Percentiles rank a stretch among this genome's conserved stretches.
These are phyloP conservation scores for Leishmania mexicana DNA, from an alignment of 208 protist species.

Conservation along the genomic window DNA sequence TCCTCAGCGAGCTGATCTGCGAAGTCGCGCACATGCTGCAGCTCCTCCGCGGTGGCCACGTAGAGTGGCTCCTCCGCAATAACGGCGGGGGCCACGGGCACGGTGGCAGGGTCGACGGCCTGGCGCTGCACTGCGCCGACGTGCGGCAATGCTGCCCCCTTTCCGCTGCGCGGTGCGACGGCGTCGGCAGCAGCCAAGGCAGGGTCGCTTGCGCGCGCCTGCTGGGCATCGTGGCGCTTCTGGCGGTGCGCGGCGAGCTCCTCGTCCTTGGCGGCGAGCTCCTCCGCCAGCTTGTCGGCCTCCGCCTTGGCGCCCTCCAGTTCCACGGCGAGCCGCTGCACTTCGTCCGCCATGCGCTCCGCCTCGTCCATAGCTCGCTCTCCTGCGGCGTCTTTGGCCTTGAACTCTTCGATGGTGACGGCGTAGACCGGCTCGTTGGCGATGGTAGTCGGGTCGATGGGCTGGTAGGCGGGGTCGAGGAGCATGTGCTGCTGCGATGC, in stretches of 20 bases:
- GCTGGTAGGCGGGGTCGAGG: neutral
- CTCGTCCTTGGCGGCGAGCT: constrained; percentile 20
- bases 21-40: constrained; percentile 11
- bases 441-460: constrained; percentile 20
- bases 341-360: constrained; percentile 10
- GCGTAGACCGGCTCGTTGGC: constrained; percentile 30
- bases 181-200: constrained; percentile 13
- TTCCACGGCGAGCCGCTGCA: constrained; percentile 11
- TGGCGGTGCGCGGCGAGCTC: constrained; percentile 9
- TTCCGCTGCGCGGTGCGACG: neutral
- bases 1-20: constrained; percentile 13
- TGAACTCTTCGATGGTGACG: constrained; percentile 25
- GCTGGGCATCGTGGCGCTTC: constrained; percentile 8
- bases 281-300: constrained; percentile 2
- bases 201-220: constrained; percentile 8
- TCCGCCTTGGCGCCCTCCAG: constrained; percentile 6
- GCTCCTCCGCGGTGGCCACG: constrained; percentile 21
- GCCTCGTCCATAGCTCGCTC: constrained; percentile 4
- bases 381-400: constrained; percentile 10
- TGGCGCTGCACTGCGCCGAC: neutral
- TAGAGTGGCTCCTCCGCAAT: constrained; percentile 26
- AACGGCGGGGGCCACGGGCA: constrained; percentile 13
- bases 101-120: constrained; percentile 4
- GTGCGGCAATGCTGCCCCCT: neutral
- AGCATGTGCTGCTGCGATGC: neutral